Evolutionary conservation across 2,329 filamentous ascomycete species (phyloP), one percentile per base, ranked within the genome.

Genomic region (Neonectria neomacrospora): DNA sequence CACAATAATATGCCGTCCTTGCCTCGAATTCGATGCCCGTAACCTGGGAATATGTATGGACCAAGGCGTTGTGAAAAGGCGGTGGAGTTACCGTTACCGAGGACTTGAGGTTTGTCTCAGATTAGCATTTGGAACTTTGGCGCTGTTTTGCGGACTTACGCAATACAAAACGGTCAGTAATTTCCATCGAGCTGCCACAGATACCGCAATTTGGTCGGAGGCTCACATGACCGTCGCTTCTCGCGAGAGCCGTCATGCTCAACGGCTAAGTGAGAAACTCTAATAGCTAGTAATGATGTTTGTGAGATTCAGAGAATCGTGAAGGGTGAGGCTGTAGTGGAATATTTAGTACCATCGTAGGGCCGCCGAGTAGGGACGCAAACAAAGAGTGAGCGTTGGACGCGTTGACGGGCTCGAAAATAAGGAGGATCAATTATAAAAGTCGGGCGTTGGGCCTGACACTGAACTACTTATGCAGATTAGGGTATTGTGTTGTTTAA

Each of bases 171-270:
- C 34, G 54, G 48, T 63, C 59, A 26, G 54, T 22, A n/a, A 63
- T 48, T 47, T 58, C 45, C 59, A 65, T 59, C 28, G 41, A 54
- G 45, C 23, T 47, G 32, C 56, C 56, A 37, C 60, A 66, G 54
- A 65, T 52, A 9, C 64, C 60, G 50, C 64, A 61, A 39, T 60
- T 20, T 9, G 55, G 60, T 34, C 39, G 55, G 32, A 66, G 41
- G 26, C 37, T 37, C n/a, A 63, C 55, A 45, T 63, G 63, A 23
- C 32, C 52, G 28, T 55, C 20, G 39, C 45, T 37, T 58, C 20
- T 41, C 20, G n/a, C 11, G 50, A 55, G 26, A 41, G 26, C 58
- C 5, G 18, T 37, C 53, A 61, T 54, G 50, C 16, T n/a, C 20
- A 22, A 53, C 28, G 14, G 47, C 14, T 37, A 6, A 53, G 30